Conservation (phyloP, 257 asterid species). For the Ligustrum vulgare region DNA sequence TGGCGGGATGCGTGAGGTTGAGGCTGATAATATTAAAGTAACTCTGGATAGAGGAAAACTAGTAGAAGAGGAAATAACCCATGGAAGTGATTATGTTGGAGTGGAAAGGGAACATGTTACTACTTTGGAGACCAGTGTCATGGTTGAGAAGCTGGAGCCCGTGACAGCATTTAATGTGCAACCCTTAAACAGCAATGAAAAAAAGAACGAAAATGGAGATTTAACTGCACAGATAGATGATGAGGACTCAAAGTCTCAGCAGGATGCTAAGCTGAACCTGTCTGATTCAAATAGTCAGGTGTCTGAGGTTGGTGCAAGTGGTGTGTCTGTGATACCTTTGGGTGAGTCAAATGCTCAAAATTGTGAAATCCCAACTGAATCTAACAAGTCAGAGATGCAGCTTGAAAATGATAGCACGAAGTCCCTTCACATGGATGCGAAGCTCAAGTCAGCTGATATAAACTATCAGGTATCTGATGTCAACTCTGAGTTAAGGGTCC, state of each 20-base stretch:
- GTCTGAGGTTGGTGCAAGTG: not conserved
- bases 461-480: constrained; percentile 72
- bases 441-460: not conserved
- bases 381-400: not conserved
- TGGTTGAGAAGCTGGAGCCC: not conserved
- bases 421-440: not conserved
- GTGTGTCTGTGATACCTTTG: constrained; percentile 29
- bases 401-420: not conserved
- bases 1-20: not conserved
- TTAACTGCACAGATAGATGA: not conserved
- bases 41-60: not conserved
- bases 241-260: not conserved
- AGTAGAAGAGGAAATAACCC: not conserved
- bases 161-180: not conserved
- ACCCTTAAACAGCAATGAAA: not conserved
- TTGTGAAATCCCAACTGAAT: not conserved
- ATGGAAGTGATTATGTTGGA: not conserved
- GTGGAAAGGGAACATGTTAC: not conserved
- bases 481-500: constrained; percentile 58
- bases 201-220: not conserved
- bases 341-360: not conserved
- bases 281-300: constrained; percentile 4
- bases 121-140: not conserved
- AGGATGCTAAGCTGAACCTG: not conserved
- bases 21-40: not conserved